A percentile compares a stretch with the other conserved stretches of the same genome.
Evolutionary conservation across 2,329 filamentous ascomycete genomes (phyloP).

Genomic region (Ophiostoma himal-ulmi): DNA sequence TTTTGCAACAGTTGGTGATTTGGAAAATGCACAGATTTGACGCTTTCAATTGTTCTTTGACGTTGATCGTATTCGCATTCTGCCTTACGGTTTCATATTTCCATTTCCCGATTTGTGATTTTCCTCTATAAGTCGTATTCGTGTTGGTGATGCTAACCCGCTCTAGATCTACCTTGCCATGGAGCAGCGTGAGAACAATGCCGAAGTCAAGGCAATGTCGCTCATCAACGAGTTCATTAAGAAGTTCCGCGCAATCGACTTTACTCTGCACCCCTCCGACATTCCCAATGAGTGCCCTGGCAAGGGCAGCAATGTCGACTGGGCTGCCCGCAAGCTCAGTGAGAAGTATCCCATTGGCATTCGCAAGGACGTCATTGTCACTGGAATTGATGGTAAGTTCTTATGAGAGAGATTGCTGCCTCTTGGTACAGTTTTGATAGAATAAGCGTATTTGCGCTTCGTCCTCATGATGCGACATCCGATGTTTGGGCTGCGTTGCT

Average conservation of each 20-base stretch:
- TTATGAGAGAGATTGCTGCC: neutral
- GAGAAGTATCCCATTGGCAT: slow-evolving; percentile 50
- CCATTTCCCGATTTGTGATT: neutral
- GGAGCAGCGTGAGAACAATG: slow-evolving; percentile 61
- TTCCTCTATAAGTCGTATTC: slow-evolving; percentile 13
- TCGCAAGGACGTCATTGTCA: slow-evolving; percentile 60
- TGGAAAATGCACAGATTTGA: neutral
- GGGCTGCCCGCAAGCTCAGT: slow-evolving; percentile 62
- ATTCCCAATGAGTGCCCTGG: slow-evolving; percentile 64
- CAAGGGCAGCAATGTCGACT: slow-evolving; percentile 69
- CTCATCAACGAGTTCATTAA: slow-evolving; percentile 59
- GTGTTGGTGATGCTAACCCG: neutral
- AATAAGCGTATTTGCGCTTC: neutral
- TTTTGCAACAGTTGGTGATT: neutral
- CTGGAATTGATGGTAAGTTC: slow-evolving; percentile 64
- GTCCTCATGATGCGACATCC: neutral
- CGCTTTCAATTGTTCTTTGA: neutral
- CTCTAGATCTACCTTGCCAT: slow-evolving; percentile 63
- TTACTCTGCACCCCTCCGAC: slow-evolving; percentile 60
- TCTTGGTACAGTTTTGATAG: neutral
- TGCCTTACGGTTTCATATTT: neutral
- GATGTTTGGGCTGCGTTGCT: neutral
- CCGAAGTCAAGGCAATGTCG: slow-evolving; percentile 54
- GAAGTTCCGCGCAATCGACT: slow-evolving; percentile 61
- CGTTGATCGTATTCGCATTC: slow-evolving; percentile 10